Evolutionary conservation across 2,329 filamentous ascomycete species (phyloP), one percentile per base, ranked within the genome.

Genomic region (Epichloe hybrida): DNA sequence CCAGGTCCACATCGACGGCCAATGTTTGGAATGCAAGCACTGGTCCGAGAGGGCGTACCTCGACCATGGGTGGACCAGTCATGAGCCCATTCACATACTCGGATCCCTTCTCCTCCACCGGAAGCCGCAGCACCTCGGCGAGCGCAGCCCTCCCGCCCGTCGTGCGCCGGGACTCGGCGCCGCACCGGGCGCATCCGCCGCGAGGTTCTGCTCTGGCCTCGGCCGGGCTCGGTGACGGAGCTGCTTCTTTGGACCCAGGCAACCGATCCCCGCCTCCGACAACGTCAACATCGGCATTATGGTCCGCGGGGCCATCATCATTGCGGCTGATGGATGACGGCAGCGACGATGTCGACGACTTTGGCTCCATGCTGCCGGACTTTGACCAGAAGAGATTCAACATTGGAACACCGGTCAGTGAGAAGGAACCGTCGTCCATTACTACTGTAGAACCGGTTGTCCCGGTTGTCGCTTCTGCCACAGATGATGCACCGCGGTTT

Each of bases 291-390:
- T 58, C 59, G 23, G 64, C 64, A 11, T 50, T 68, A 17, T 68
- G 66, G 64, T 55, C 66, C 3, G 64, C 64, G 7, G 58, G 61
- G 2, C 63, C 66, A 5, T 71, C 70, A 3, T 67, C 69, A 1
- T 58, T 70, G 21, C 73, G 74, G 6, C 62, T 72, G 21, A 67
- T 66, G 67, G 63, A 67, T 31, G 70, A 74, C 13, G 66, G 70
- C 7, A 71, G 73, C 20, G 71, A 75, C 20, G 72, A 75, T 3
- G 54, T 58, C 35, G 74, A 76, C 2, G 71, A 75, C n/a, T 70
- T 75, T 37, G 71, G 75, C 46, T 62, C 69, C 47, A 69, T 77
- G 58, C 65, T 78, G 5, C 69, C 77, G 2, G 72, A 79, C 58
- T 79, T 80, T 59, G 71, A 72, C 45, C 65, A 69, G 50, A 67